Conservation (phyloP, 2,329 filamentous ascomycete genomes). For the Sordariomycetes sp. region DNA sequence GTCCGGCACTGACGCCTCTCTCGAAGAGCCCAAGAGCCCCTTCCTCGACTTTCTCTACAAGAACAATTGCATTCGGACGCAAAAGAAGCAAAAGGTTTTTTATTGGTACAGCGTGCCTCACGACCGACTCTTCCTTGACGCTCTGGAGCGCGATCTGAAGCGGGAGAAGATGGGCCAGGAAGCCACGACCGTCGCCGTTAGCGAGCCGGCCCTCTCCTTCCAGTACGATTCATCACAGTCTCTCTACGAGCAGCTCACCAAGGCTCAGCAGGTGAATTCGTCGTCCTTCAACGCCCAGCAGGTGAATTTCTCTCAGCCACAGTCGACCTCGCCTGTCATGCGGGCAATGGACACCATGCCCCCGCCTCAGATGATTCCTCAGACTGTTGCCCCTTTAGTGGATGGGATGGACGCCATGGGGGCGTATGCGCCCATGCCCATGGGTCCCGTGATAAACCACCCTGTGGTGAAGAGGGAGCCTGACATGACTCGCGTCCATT, state of each 20-base stretch:
- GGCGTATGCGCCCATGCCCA: slow-evolving; percentile 54
- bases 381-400: slow-evolving; percentile 40
- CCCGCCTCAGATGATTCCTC: slow-evolving; percentile 67
- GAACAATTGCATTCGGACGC: slow-evolving; percentile 99
- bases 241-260: slow-evolving; percentile 97
- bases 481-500: slow-evolving; percentile 71
- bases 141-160: slow-evolving; percentile 92
- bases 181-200: slow-evolving; percentile 90
- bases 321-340: slow-evolving; percentile 80
- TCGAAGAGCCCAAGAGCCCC: slow-evolving; percentile 96
- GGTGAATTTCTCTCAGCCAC: slow-evolving; percentile 53
- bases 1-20: slow-evolving; percentile 91
- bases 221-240: slow-evolving; percentile 99
- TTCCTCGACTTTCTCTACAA: slow-evolving; percentile 99
- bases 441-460: slow-evolving; percentile 56
- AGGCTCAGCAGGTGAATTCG: slow-evolving; percentile 96
- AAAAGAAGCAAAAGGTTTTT: slow-evolving; percentile 99
- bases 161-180: slow-evolving; percentile 99
- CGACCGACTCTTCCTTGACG: slow-evolving; percentile 93
- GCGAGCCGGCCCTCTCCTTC: slow-evolving; percentile 93
- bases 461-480: slow-evolving; percentile 79
- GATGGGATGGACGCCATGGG: slow-evolving; percentile 62
- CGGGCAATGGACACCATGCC: slow-evolving; percentile 90
- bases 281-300: slow-evolving; percentile 85
- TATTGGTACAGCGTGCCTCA: slow-evolving; percentile 99